Base-by-base conservation (phyloP, 495 filamentous ascomycete genomes). In the Aspergillus cristatus region DNA sequence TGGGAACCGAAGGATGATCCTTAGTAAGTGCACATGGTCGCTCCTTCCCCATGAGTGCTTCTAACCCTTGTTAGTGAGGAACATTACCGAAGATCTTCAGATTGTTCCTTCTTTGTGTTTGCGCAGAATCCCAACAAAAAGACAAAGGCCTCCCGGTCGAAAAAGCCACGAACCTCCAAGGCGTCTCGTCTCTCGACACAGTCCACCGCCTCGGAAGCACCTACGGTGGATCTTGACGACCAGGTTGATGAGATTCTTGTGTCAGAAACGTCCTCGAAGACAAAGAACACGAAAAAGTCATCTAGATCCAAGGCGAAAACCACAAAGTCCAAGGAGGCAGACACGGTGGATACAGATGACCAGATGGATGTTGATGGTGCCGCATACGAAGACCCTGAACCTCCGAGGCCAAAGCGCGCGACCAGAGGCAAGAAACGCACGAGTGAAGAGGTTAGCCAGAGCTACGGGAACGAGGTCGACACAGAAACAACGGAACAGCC, bases 1-100 rank as follows among this genome's bases (percentile, higher is more conserved):
- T 97, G 90, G 89, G 89, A 94, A 51, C 79, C 84, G 10, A 79
- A 81, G 46, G 90, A 97, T 57, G 79, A 90, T 48, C 90, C 90
- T 48, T 72, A 74, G 81, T 89, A 59, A 65, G 83, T 56, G 15
- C 15, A 14, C 7, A 24, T n/a, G 2, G 33, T 42, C 35, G 42
- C 38, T 38, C 47, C 38, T 54, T 46, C 45, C 40, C 32, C n/a
- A n/a, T 12, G 17, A 25, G 13, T 42, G 56, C 32, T 44, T 63
- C 62, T 55, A 47, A 57, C 32, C 16, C 31, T 17, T 16, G 20
- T 11, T 35, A 94, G 87, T 55, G 79, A 90, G 38, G 91, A 98
- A 57, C 91, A 98, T 50, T 72, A 75, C 43, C 76, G 75, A 14
- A 82, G 91, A 36, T 80, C 81, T 2, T 73, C 84, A 1, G 68